Base-by-base conservation (phyloP, 1,284 basidiomycete species). In the Pyrrhoderma noxium region DNA sequence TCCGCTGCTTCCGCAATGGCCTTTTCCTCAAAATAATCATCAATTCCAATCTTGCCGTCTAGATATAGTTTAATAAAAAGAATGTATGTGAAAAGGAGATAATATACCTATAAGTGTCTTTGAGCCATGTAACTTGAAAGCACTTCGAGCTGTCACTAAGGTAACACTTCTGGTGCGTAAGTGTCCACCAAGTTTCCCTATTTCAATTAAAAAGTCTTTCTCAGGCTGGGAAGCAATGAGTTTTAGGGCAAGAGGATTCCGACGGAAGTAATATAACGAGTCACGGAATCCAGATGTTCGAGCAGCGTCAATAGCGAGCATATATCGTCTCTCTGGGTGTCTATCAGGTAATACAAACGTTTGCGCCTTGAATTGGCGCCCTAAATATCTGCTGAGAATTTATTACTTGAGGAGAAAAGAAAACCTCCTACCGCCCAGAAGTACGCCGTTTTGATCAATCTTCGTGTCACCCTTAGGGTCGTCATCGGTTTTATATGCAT, bases 291-390 rank as follows among this genome's bases (percentile, higher is more conserved):
- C 96, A 37, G 91, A 93, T 2, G 90, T 90, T 22, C 95, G 83
- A 0, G 95, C 95, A 3, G 93, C 94, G 62, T 99, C 95, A 57
- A 99, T 97, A 9, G 95, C 92, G 41, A 99, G 85, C 77, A 96
- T 90, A 70, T 97, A 99, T 56, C 84, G 75, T 47, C 88, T 80
- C 45, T 90, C 79, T 3, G 91, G 85, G 63, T 97, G 77, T 51
- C 94, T 80, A 47, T 79, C 79, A 0, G 90, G 85, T 1, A 93
- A 81, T 13, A 79, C 72, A 63, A 98, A 97, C 1, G 93, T 94
- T 46, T 81, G 73, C 1, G 92, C 81, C 67, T 94, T 96, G 76
- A 92, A 97, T 54, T 79, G 75, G 46, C 95, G 82, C 7, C 85
- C 91, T 93, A 59, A 9, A 57, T 37, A 44, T 45, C 22, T 46